phyloP scores from a whole-genome alignment of 2,329 filamentous ascomycete genomes.

The Claviceps pazoutovae region DNA sequence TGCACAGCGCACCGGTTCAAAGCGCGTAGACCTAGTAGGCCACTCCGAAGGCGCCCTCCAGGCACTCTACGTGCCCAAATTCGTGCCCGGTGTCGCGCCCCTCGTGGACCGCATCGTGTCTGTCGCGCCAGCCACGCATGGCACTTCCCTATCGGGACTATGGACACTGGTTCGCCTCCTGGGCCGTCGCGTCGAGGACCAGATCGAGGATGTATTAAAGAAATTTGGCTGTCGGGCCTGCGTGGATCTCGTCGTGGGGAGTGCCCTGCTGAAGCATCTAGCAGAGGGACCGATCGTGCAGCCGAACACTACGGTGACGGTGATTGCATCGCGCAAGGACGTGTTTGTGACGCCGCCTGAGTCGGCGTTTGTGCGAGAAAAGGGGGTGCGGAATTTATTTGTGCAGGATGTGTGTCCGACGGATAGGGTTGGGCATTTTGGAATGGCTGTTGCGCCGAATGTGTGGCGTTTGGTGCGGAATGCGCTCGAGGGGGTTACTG shows the following conservation, averaged over 20 bases:
- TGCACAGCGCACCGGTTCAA: conserved; percentile 7
- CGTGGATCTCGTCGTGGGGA: conserved; percentile 5
- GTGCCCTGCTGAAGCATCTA: conserved; percentile 4
- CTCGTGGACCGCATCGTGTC: conserved; percentile 10
- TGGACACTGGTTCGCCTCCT: conserved; percentile 5
- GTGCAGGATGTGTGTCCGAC: conserved; percentile 9
- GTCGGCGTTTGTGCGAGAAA: conserved; percentile 9
- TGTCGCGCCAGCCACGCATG: conserved; percentile 11
- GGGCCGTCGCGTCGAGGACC: background rate
- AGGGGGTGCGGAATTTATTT: conserved; percentile 8
- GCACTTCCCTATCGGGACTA: conserved; percentile 10
- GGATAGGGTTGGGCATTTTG: conserved; percentile 7
- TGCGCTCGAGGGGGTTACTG: conserved; percentile 7
- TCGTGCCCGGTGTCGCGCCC: conserved; percentile 4
- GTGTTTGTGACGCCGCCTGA: conserved; percentile 6
- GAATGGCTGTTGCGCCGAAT: conserved; percentile 6
- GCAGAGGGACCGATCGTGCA: conserved; percentile 10
- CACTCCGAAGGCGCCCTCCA: conserved; percentile 13
- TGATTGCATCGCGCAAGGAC: conserved; percentile 7
- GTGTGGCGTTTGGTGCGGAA: conserved; percentile 10
- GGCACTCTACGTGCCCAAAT: conserved; percentile 11
- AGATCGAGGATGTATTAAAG: background rate
- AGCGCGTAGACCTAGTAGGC: conserved; percentile 11
- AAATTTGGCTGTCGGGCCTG: conserved; percentile 7
- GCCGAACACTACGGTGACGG: conserved; percentile 6